Base-by-base conservation (phyloP, 345 rosid species). In the Hevea brasiliensis region DNA sequence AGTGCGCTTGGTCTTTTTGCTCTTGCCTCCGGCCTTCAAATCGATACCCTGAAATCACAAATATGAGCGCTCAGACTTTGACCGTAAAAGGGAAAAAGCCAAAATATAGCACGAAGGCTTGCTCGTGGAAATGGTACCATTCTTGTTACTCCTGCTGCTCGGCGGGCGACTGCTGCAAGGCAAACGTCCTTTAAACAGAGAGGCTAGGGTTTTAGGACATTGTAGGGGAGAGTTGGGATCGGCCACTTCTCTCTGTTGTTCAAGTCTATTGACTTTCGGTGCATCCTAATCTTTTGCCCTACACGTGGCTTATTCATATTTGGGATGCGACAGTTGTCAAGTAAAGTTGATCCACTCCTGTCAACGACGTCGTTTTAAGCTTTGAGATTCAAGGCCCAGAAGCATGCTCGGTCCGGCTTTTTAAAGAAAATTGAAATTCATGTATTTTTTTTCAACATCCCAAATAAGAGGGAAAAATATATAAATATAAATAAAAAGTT, bases 11-110 rank as follows among this genome's bases (percentile, higher is more conserved):
- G 99, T 84, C 85, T 91, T 91, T 89, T 96, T 96, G 79, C 91
- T 90, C 93, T 96, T 96, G 65, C 99, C 98, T 81, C 98, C 99
- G 15, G 99, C 99, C 63, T 85, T 77, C 85, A 96, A 72, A 87
- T 96, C 99, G 79, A 96, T 90, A 60, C 99, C 99, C 99, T 96
- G 86, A 3, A 69, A 74, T 23, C 24, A 60, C 37, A 76, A 72
- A 12, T n/a, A 2, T 8, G 32, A 18, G 17, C 10, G 53, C 15
- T 44, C 55, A 41, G 23, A 20, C 4, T 40, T 37, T n/a, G 14
- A 14, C 5, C 4, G 26, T 32, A n/a, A 18, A 27, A 50, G 21
- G 51, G 7, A 10, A 1, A 54, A 41, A 15, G 17, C 20, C 1
- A 8, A 41, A 14, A 50, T 14, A 3, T 23, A 0, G 3, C 2